Percentiles rank a stretch among this genome's conserved stretches.
phyloP scores from a whole-genome alignment of 192 early-diverging fungal species.

The Phycomyces blakesleeanus region DNA sequence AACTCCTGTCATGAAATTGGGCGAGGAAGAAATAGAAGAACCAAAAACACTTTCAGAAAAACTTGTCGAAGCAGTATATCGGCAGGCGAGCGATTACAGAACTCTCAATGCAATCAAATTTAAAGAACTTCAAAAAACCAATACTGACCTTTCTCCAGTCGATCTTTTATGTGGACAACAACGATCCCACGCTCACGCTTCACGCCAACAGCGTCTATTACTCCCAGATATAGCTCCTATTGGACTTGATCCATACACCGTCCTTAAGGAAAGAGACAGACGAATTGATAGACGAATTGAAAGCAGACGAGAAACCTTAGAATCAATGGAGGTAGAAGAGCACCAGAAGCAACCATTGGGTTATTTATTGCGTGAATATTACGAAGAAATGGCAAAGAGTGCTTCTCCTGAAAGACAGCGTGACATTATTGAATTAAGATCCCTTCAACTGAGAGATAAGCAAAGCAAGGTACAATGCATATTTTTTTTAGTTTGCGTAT shows the following conservation, averaged over 20 bases:
- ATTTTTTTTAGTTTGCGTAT: slow-evolving; percentile 1
- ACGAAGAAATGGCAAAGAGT: slow-evolving; percentile 26
- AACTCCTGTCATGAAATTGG: slow-evolving; percentile 9
- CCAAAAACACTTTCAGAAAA: slow-evolving; percentile 40
- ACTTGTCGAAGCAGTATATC: slow-evolving; percentile 47
- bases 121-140: background rate
- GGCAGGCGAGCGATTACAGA: slow-evolving; percentile 29
- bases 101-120: slow-evolving; percentile 5
- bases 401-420: slow-evolving; percentile 59
- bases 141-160: slow-evolving; percentile 29
- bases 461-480: slow-evolving; percentile 54
- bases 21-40: slow-evolving; percentile 18
- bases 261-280: slow-evolving; percentile 76
- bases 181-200: slow-evolving; percentile 42
- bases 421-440: slow-evolving; percentile 82
- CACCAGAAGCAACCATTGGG: slow-evolving; percentile 38
- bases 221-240: slow-evolving; percentile 67
- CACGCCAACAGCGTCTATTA: slow-evolving; percentile 62
- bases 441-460: slow-evolving; percentile 72
- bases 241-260: slow-evolving; percentile 74
- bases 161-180: slow-evolving; percentile 48
- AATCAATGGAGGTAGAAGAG: slow-evolving; percentile 48
- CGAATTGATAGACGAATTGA: slow-evolving; percentile 59
- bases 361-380: slow-evolving; percentile 34
- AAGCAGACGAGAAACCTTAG: slow-evolving; percentile 72